Conservation (phyloP, 1,139 yeast species). For the Yamadazyma pseudoaaseri region DNA sequence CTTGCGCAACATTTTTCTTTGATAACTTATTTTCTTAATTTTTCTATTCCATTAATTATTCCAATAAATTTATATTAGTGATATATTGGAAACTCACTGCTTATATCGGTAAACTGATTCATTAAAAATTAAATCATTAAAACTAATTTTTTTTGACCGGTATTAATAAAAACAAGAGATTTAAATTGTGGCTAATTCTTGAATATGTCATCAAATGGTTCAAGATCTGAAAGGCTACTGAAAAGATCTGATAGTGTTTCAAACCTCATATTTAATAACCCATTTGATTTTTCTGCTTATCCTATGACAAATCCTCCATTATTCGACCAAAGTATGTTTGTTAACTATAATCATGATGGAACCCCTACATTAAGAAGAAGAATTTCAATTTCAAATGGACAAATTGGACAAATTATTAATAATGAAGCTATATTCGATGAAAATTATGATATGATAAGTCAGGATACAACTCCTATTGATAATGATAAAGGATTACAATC, state of each 20-base stretch:
- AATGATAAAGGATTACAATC: constrained; percentile 2
- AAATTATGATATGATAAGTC: constrained; percentile 14
- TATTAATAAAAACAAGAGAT: too few species aligned
- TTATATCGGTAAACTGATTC: too few species aligned
- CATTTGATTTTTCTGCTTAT: constrained; percentile 46
- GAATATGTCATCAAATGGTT: constrained; percentile 3
- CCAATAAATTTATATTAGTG: too few species aligned
- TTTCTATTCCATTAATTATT: too few species aligned
- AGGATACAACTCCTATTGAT: constrained; percentile 12
- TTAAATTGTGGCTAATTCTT: too few species aligned
- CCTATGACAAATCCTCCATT: constrained; percentile 69
- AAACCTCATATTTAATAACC: constrained; percentile 23
- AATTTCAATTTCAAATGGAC: constrained; percentile 77
- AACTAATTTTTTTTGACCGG: too few species aligned
- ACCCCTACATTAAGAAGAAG: constrained; percentile 52
- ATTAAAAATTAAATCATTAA: too few species aligned
- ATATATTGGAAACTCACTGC: too few species aligned
- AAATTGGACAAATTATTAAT: constrained; percentile 64
- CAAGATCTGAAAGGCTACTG: neutral
- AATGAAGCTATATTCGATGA: constrained; percentile 43
- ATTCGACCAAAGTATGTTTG: constrained; percentile 52
- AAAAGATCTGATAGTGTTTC: constrained; percentile 1
- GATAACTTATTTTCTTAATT: too few species aligned
- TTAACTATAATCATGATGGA: constrained; percentile 41
- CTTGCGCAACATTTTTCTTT: neutral